Base-by-base conservation (phyloP, 2,329 filamentous ascomycete genomes). In the Calonectria naviculata region DNA sequence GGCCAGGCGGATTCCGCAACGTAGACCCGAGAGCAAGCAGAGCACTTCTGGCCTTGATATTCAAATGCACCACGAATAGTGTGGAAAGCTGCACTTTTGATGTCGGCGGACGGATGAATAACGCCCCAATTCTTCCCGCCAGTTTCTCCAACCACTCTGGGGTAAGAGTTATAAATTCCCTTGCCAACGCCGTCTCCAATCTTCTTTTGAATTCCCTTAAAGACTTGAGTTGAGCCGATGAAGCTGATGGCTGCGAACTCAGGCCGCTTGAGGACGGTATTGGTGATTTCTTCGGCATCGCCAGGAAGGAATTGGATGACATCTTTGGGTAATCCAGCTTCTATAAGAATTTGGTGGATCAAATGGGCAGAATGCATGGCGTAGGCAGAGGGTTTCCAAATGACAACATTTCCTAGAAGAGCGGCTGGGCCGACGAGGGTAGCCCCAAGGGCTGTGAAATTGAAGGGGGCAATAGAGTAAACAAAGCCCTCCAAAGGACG, bases 381-480 rank as follows among this genome's bases (percentile, higher is more conserved):
- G 21, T 24, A 56, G 13, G 21, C 31, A 38, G 52, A 56, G 13
- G 52, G 52, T 6, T 56, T 56, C 52, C 52, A 56, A 56, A 56
- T 38, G 1, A 56, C 52, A 1, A 56, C 52, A 15, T 56, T 56
- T n/a, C 52, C 52, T 17, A 56, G 52, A 2, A 56, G 31, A 15
- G 52, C 52, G 19, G 52, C 52, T 2, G 52, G 52, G 5, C 52
- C 52, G 15, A 56, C 31, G 6, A 56, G 52, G 19, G 52, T 56
- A 15, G 52, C 52, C 3, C 52, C 52, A 36, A 56, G 52, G 12
- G 52, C 52, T 2, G 52, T 87, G 85, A 98, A 98, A 87, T 98
- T 98, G 89, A 98, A 98, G 42, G 95, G 95, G 60, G 92, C 94
- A 77, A 98, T 91, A 41, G 95, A 95, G 82, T 98, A 98, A 72